Percentiles rank a stretch among this genome's conserved stretches.
These are phyloP conservation scores for Clitopilus hobsonii DNA, from an alignment of 768 basidiomycete species.

Conservation along the genomic window DNA sequence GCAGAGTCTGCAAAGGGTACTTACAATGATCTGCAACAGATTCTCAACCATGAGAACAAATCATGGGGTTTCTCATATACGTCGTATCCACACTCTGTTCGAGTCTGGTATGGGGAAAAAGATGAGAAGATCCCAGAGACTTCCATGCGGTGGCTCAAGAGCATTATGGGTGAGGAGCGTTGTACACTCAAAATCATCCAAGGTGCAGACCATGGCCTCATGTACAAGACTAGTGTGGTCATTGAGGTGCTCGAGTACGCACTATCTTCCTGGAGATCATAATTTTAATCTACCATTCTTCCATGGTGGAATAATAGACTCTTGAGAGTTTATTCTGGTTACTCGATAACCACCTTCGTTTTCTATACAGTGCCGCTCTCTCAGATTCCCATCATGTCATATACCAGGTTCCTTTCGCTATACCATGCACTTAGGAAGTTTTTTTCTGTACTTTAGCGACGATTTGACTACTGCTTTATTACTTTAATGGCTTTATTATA, in stretches of 20 bases:
- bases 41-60: slow-evolving; percentile 84
- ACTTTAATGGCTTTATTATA: neutral
- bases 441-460: slow-evolving; percentile 4
- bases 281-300: neutral
- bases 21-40: slow-evolving; percentile 86
- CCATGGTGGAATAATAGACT: neutral
- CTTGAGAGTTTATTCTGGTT: neutral
- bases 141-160: slow-evolving; percentile 91
- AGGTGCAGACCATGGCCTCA: slow-evolving; percentile 88
- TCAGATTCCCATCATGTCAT: neutral
- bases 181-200: slow-evolving; percentile 80
- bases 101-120: slow-evolving; percentile 89
- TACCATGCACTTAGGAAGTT: slow-evolving; percentile 2
- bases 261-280: slow-evolving; percentile 46
- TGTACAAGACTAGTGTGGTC: slow-evolving; percentile 88
- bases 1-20: slow-evolving; percentile 91
- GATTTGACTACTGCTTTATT: slow-evolving; percentile 6
- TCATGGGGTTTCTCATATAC: slow-evolving; percentile 90
- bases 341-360: slow-evolving; percentile 5
- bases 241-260: slow-evolving; percentile 79
- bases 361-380: neutral
- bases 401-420: slow-evolving; percentile 1
- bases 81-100: slow-evolving; percentile 69
- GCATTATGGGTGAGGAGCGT: slow-evolving; percentile 66
- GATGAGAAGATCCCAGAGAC: slow-evolving; percentile 94